Evolutionary conservation across 2,329 filamentous ascomycete species (phyloP), one percentile per base, ranked within the genome.

Genomic region (Venturia aucupariae): DNA sequence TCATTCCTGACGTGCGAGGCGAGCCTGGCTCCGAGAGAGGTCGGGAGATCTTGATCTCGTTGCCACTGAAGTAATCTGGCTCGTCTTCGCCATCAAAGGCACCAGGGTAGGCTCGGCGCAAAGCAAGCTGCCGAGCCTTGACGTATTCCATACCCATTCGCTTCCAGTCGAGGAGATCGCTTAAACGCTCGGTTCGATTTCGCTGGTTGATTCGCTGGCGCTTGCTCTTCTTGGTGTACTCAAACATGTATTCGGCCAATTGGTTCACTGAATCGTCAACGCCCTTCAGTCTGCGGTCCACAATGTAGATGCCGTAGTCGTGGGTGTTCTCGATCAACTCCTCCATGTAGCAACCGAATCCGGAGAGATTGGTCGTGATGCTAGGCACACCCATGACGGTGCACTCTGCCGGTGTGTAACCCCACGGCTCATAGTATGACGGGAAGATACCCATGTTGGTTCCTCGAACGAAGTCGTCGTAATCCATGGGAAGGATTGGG

Each of bases 291-390:
- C 94, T 87, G 65, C 94, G 90, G 75, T 99, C 94, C 57, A 99
- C 92, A 75, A 99, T 97, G 81, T 97, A 97, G 77, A 99, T 97
- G 69, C 94, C 94, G 73, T 99, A 97, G 77, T 99, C 94, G 68
- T 89, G 90, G 48, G 93, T 95, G 77, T 97, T 97, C 78, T 97
- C 93, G 69, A 99, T 97, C 69, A 97, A 80, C 77, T 97, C 94
- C 77, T 99, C 94, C 94, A 99, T 99, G 77, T 99, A 97, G 78
- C 94, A 97, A 61, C 94, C 94, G 72, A 99, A 99, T 24, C 94
- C 94, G 7, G 94, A 97, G 55, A 99, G 80, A 77, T 99, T 99
- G 35, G 93, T 97, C 13, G 94, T 97, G 77, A 99, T 97, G 76
- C 91, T 96, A 54, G 94, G 94, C 48, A 99, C 92, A 71, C 94